These are phyloP conservation scores for Scutellaria baicalensis DNA, from an alignment of 257 asterid genomes.

Conservation along the genomic window DNA sequence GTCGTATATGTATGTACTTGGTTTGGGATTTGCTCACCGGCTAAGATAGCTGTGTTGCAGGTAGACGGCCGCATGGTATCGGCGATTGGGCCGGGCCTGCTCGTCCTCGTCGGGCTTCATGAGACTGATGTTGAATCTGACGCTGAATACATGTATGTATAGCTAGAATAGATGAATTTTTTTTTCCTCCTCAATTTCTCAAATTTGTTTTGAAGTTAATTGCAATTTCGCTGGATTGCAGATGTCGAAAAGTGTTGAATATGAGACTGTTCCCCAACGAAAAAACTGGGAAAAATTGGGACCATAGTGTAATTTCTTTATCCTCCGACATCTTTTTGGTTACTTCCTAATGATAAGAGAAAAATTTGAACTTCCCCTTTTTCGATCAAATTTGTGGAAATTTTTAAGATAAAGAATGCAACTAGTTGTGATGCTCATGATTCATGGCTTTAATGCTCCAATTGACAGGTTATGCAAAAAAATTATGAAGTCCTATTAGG, in stretches of 20 bases:
- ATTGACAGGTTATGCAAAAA: conserved; percentile 77
- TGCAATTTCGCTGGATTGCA: conserved; percentile 29
- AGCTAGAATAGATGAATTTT: not conserved
- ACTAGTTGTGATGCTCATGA: not conserved
- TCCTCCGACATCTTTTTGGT: not conserved
- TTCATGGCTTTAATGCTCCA: conserved; percentile 1
- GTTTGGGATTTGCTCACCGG: conserved; percentile 12
- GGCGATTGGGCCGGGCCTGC: conserved; percentile 71
- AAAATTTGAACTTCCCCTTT: not conserved
- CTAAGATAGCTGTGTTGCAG: conserved; percentile 28
- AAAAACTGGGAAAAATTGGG: conserved; percentile 71
- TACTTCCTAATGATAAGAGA: not conserved
- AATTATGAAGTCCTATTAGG: conserved; percentile 77
- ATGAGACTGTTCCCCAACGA: conserved; percentile 80
- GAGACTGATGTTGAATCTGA: conserved; percentile 64
- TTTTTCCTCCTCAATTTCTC: not conserved
- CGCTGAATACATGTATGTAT: conserved; percentile 63
- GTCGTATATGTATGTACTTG: not conserved
- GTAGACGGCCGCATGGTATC: conserved; percentile 74
- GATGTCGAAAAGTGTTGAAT: conserved; percentile 92
- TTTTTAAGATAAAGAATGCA: not conserved
- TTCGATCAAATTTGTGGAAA: not conserved
- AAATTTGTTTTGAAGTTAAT: not conserved
- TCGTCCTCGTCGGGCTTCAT: conserved; percentile 78
- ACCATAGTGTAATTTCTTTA: conserved; percentile 60